phyloP scores from a whole-genome alignment of 129 eudicot species.

The sunflower (Helianthus annuus) region HanXRQr2.0-SUNRISE NC_035446.2:156228227-156228726 shows the following conservation, averaged over 20 bases:
- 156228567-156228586: background rate
- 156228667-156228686: background rate
- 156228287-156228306: too few species aligned
- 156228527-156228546: constrained; percentile 10
- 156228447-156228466: constrained; percentile 67
- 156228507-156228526: constrained; percentile 49
- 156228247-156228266: too few species aligned
- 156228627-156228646: constrained; percentile 2
- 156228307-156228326: too few species aligned
- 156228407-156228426: background rate
- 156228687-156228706: constrained; percentile 7
- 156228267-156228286: too few species aligned
- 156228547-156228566: background rate
- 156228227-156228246: too few species aligned
- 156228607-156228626: background rate
- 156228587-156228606: background rate
- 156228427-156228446: background rate
- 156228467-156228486: constrained; percentile 61
- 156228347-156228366: too few species aligned
- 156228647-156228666: background rate
- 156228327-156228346: too few species aligned
- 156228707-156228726: background rate
- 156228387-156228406: background rate
- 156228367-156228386: too few species aligned
- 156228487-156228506: constrained; percentile 62